Evolutionary conservation across 768 basidiomycete genomes (phyloP).

Genomic region (Dentipellis sp.): DNA sequence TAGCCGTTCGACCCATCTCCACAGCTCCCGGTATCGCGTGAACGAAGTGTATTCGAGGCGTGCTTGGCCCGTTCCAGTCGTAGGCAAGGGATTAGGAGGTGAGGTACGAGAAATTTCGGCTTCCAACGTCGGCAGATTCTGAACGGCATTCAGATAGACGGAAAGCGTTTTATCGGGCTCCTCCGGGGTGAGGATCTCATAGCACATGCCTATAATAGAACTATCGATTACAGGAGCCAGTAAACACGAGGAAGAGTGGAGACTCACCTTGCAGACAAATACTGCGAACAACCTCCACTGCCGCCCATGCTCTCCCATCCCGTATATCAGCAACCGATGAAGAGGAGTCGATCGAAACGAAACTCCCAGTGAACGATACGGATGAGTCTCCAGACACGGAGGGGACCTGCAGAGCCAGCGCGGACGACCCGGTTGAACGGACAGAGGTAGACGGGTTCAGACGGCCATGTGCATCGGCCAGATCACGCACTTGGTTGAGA

Average conservation of each 20-base stretch:
- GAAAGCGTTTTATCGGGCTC: slow-evolving; percentile 43
- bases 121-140: slow-evolving; percentile 42
- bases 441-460: slow-evolving; percentile 36
- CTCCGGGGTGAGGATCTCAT: slow-evolving; percentile 48
- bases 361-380: slow-evolving; percentile 39
- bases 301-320: slow-evolving; percentile 66
- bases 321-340: slow-evolving; percentile 42
- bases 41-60: slow-evolving; percentile 48
- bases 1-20: slow-evolving; percentile 76
- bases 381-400: slow-evolving; percentile 27
- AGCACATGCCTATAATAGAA: slow-evolving; percentile 54
- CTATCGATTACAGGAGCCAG: background rate
- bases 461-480: slow-evolving; percentile 45
- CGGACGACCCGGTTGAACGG: slow-evolving; percentile 29
- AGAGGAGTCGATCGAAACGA: slow-evolving; percentile 32
- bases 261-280: slow-evolving; percentile 64
- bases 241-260: too few species aligned
- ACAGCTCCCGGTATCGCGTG: slow-evolving; percentile 66
- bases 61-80: slow-evolving; percentile 20
- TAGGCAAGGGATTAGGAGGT: slow-evolving; percentile 21
- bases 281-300: slow-evolving; percentile 66
- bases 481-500: slow-evolving; percentile 43
- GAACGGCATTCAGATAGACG: slow-evolving; percentile 44
- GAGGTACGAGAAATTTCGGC: slow-evolving; percentile 31
- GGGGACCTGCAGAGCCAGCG: slow-evolving; percentile 28